Conservation (phyloP, 2,329 filamentous ascomycete species). For the Zymoseptoria crescenta region DNA sequence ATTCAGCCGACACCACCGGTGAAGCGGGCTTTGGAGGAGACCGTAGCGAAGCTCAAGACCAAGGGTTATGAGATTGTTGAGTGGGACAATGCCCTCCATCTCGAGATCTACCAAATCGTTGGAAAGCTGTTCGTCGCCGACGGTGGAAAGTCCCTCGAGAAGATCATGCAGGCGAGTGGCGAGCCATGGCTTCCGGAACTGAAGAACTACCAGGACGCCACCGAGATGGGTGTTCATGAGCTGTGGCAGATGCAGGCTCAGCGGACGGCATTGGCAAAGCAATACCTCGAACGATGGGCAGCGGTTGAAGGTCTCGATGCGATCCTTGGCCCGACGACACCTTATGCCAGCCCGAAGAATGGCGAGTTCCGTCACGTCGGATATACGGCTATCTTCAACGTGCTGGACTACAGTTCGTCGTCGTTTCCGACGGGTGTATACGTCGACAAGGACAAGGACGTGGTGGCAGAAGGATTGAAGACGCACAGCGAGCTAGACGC, state of each 20-base stretch:
- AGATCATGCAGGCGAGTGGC: conserved; percentile 33
- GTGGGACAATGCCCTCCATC: conserved; percentile 48
- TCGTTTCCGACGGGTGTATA: conserved; percentile 38
- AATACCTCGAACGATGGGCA: conserved; percentile 41
- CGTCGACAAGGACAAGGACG: conserved; percentile 35
- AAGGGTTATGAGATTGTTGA: conserved; percentile 50
- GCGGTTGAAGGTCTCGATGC: conserved; percentile 35
- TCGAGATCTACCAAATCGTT: conserved; percentile 44
- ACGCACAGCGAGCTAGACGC: conserved; percentile 34
- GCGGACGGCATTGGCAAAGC: conserved; percentile 35
- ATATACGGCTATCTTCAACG: conserved; percentile 38
- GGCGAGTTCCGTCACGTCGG: conserved; percentile 40
- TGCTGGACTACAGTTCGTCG: conserved; percentile 40
- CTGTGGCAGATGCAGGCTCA: conserved; percentile 45
- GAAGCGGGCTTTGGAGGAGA: conserved; percentile 47
- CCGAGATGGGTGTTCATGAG: conserved; percentile 35
- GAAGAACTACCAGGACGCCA: conserved; percentile 36
- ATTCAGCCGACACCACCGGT: conserved; percentile 55
- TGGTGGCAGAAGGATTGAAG: conserved; percentile 17
- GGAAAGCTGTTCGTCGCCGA: conserved; percentile 43
- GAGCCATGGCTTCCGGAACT: conserved; percentile 46
- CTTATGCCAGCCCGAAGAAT: conserved; percentile 36
- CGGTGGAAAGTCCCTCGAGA: conserved; percentile 41
- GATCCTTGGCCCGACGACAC: conserved; percentile 41
- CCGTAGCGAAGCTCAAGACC: conserved; percentile 44